Evolutionary conservation across 306 rosid species (phyloP).

Genomic region (Glycine soja): DNA sequence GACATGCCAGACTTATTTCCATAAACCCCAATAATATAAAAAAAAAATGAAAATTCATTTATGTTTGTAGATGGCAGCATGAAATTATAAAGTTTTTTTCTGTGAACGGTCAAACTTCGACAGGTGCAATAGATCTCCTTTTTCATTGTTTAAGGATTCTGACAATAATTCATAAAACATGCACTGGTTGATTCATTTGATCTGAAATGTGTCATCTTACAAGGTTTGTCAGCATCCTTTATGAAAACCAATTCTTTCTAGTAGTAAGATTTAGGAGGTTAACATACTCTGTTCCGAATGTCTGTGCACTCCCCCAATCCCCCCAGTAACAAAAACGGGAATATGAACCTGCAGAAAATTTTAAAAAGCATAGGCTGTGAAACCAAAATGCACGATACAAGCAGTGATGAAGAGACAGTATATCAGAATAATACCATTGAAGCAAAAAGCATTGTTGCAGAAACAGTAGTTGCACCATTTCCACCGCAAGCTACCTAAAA

Average conservation of each 20-base stretch:
- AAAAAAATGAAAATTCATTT: conserved; percentile 8
- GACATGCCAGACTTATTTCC: conserved; percentile 18
- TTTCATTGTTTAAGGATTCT: conserved; percentile 12
- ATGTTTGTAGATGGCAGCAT: conserved; percentile 31
- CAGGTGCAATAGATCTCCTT: conserved; percentile 24
- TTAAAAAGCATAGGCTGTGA: not conserved
- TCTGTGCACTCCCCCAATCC: conserved; percentile 95
- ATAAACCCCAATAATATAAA: conserved; percentile 9
- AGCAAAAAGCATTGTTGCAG: conserved; percentile 91
- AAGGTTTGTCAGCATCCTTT: conserved; percentile 29
- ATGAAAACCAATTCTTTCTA: conserved; percentile 28
- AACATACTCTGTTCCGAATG: conserved; percentile 83
- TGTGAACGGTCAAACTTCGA: not conserved
- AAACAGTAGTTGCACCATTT: conserved; percentile 94
- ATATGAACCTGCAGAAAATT: conserved; percentile 68
- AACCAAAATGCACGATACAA: conserved; percentile 32
- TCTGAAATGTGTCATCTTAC: conserved; percentile 3
- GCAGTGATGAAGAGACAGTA: conserved; percentile 24
- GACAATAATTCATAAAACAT: conserved; percentile 16
- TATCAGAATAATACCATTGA: conserved; percentile 61
- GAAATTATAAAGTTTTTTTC: conserved; percentile 11
- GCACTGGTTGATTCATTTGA: conserved; percentile 40
- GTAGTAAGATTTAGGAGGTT: conserved; percentile 37
- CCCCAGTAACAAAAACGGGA: conserved; percentile 89
- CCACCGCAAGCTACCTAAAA: conserved; percentile 79